Conservation (phyloP, 1,284 basidiomycete species). For the Cryptococcus hybrid region DNA sequence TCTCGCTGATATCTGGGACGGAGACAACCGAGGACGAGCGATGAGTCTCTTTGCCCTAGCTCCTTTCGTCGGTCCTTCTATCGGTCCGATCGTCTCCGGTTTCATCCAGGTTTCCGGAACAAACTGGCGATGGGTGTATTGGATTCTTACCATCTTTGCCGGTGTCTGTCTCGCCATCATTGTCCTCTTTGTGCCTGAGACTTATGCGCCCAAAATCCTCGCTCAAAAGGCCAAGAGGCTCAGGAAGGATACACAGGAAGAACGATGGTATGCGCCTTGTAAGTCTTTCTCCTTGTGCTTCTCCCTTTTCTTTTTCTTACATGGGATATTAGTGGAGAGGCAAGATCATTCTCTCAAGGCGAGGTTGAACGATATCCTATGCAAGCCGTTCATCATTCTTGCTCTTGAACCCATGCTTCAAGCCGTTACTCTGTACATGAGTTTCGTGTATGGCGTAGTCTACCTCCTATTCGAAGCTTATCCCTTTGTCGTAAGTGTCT, state of each 20-base stretch:
- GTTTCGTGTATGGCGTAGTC: conserved; percentile 48
- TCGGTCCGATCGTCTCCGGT: conserved; percentile 66
- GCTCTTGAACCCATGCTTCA: conserved; percentile 74
- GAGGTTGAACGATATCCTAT: conserved; percentile 53
- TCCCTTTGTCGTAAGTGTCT: conserved; percentile 46
- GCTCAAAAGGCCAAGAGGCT: conserved; percentile 54
- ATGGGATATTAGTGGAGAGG: conserved; percentile 26
- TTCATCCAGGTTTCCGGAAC: conserved; percentile 55
- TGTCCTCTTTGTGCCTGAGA: conserved; percentile 72
- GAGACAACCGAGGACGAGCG: conserved; percentile 64
- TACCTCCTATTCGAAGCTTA: conserved; percentile 48
- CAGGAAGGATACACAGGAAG: conserved; percentile 63
- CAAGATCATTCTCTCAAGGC: conserved; percentile 21
- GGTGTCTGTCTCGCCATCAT: conserved; percentile 50
- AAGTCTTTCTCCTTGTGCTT: conserved; percentile 20
- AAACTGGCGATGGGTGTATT: conserved; percentile 58
- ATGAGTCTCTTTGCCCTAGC: conserved; percentile 67
- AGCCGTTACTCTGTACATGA: conserved; percentile 66
- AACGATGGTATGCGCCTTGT: conserved; percentile 57
- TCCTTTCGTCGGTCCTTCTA: conserved; percentile 63
- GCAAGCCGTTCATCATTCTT: conserved; percentile 66
- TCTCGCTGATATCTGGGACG: conserved; percentile 65
- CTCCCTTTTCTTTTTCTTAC: neutral
- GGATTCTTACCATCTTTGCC: conserved; percentile 66
- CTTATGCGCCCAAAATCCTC: conserved; percentile 60